Evolutionary conservation across 495 filamentous ascomycete genomes (phyloP), one percentile per base, ranked within the genome.

Genomic region (Glonium stellatum): DNA sequence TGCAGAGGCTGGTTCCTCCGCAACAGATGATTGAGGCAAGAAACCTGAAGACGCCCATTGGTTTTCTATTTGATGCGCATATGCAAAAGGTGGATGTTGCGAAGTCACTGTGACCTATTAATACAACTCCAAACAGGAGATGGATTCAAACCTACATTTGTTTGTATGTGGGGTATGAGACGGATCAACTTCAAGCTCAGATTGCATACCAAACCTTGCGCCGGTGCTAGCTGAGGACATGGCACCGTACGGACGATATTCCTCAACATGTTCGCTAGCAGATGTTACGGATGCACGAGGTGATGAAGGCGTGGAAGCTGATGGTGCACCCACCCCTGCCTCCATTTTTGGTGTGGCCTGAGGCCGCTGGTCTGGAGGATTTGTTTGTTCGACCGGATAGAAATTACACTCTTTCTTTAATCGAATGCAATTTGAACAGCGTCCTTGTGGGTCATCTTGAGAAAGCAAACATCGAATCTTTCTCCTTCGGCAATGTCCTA

Each of bases 371-470:
- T 64, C 61, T 46, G 65, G 57, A 66, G 82, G 83, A 21, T 86
- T 86, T 66, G 87, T 86, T 72, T 92, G 89, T 58, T 96, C 91
- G 27, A 97, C 92, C 11, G 92, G 89, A 69, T 85, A 89, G 76
- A 97, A 98, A 69, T 88, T 87, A 73, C 93, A 98, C 58, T 96
- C 91, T 72, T 95, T 97, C 70, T 95, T 92, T 71, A 98, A 79
- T 52, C 90, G 87, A 64, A 97, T 97, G 75, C 93, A 98, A 74
- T 96, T 96, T 59, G 88, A 86, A 73, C 93, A 98, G 60, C 93
- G 86, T 52, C 88, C 87, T 67, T 90, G 83, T 13, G 82, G 72
- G 69, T 97, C 92, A 63, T 87, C 86, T 51, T 78, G 76, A 65
- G 88, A 84, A 42, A 90, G 80, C 49, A 96, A 81, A 75, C 93